A percentile compares a stretch with the other conserved stretches of the same genome.
phyloP scores from a whole-genome alignment of 768 basidiomycete genomes.

The Coprinopsis sp. region DNA sequence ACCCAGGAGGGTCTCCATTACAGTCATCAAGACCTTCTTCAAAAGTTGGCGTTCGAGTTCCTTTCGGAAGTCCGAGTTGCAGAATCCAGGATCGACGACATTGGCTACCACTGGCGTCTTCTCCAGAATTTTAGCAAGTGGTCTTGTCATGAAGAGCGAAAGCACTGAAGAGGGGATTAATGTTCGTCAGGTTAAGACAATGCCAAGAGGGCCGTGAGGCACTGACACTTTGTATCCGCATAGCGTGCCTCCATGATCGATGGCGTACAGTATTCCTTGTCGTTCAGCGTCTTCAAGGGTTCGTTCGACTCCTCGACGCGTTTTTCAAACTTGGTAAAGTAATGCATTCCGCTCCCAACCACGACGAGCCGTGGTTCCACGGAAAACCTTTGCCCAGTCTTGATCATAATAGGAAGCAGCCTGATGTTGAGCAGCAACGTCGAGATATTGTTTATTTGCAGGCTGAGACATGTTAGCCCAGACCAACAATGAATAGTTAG shows the following conservation, averaged over 20 bases:
- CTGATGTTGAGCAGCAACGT: constrained; percentile 32
- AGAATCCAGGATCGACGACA: constrained; percentile 42
- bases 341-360: constrained; percentile 39
- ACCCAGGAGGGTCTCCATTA: constrained; percentile 31
- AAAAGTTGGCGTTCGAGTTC: constrained; percentile 16
- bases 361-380: constrained; percentile 32
- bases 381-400: constrained; percentile 24
- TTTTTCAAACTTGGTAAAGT: constrained; percentile 18
- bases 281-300: constrained; percentile 25
- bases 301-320: constrained; percentile 17
- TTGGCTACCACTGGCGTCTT: constrained; percentile 29
- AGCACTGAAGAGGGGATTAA: constrained; percentile 35
- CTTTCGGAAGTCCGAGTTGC: constrained; percentile 30
- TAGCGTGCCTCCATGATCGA: constrained; percentile 1
- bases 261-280: constrained; percentile 23
- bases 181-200: neutral
- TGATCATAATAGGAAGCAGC: constrained; percentile 35
- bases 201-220: neutral
- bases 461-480: constrained; percentile 20
- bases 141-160: constrained; percentile 36
- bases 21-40: constrained; percentile 23
- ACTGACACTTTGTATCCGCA: constrained; percentile 5
- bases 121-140: constrained; percentile 28
- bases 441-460: constrained; percentile 43
- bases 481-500: neutral